phyloP scores from a whole-genome alignment of 495 filamentous ascomycete genomes.

The Halenospora varia region DNA sequence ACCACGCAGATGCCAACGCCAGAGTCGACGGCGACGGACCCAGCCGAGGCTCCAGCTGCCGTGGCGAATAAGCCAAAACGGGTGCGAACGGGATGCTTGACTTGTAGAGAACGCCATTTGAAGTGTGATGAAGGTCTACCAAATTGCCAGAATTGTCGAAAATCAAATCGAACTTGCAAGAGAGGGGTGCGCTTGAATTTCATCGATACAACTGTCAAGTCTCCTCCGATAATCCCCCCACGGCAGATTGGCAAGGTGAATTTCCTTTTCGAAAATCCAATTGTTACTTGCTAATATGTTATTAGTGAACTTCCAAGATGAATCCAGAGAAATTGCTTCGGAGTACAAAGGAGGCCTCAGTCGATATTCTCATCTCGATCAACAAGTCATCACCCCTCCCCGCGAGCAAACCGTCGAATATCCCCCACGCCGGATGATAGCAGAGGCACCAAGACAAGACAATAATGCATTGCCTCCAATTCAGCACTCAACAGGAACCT shows the following conservation, averaged over 20 bases:
- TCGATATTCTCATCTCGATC: constrained; percentile 60
- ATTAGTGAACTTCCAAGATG: constrained; percentile 72
- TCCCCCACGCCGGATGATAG: constrained; percentile 14
- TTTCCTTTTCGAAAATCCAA: background rate
- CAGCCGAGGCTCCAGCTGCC: constrained; percentile 19
- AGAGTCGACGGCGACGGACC: constrained; percentile 13
- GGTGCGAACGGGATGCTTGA: constrained; percentile 74
- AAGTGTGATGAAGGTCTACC: constrained; percentile 77
- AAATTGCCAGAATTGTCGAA: constrained; percentile 80
- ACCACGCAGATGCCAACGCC: constrained; percentile 17
- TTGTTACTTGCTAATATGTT: constrained; percentile 11
- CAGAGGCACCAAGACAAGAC: constrained; percentile 2
- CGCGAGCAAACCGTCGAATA: constrained; percentile 16
- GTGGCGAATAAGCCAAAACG: constrained; percentile 56
- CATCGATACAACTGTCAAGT: constrained; percentile 74
- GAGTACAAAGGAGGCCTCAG: constrained; percentile 82
- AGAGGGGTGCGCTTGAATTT: constrained; percentile 89
- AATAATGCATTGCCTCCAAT: constrained; percentile 24
- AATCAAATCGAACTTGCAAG: constrained; percentile 81
- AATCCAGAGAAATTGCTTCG: constrained; percentile 86
- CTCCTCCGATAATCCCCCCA: constrained; percentile 62
- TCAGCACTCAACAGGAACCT: constrained; percentile 16
- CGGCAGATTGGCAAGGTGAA: constrained; percentile 63
- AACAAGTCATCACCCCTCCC: constrained; percentile 27
- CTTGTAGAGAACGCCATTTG: constrained; percentile 66